Base-by-base conservation (phyloP, 2,329 filamentous ascomycete genomes). In the Aspergillus sp. region DNA sequence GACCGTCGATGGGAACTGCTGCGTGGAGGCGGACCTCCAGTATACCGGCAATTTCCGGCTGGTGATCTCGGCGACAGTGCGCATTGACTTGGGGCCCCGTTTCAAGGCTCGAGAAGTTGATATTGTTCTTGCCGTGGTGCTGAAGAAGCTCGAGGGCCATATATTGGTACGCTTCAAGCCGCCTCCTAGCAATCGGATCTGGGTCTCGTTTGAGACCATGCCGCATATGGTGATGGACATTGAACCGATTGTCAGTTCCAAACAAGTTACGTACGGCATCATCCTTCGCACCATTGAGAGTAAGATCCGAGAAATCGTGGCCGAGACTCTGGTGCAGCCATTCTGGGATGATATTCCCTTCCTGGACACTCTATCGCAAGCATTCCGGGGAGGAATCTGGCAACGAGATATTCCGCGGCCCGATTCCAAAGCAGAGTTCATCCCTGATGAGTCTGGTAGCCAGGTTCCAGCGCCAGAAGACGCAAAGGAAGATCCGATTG, bases 331-430 rank as follows among this genome's bases (percentile, higher is more conserved):
- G 13, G 91, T 98, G 2, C 68, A 81, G 35, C 91, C 91, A 0
- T 93, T 93, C 53, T 98, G 91, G 89, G 91, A 98, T 44, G 91
- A 98, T 54, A 73, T 86, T 15, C 86, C 91, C 0, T 96, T 98
- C 58, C 81, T 86, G 53, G 77, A 82, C 47, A 96, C 86, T 0
- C 71, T 79, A 35, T 68, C 75, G 35, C 86, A 94, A 55, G 63
- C 67, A 13, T 86, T 85, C 69, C 74, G 91, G 45, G 91, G 89
- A 8, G 91, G 91, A 0, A 82, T 96, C 13, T 98, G 77, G 77
- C 58, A 68, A 41, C 59, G 64, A 33, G 60, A 63, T 14, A 43
- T 47, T 12, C 55, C 62, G 4, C 71, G 69, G 32, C 53, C 60
- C 3, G 55, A 55, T n/a, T 42, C 58, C 4, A 49, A 54, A 29